Conservation (phyloP, 2,329 filamentous ascomycete genomes). For the Lecanicillium sp. region DNA sequence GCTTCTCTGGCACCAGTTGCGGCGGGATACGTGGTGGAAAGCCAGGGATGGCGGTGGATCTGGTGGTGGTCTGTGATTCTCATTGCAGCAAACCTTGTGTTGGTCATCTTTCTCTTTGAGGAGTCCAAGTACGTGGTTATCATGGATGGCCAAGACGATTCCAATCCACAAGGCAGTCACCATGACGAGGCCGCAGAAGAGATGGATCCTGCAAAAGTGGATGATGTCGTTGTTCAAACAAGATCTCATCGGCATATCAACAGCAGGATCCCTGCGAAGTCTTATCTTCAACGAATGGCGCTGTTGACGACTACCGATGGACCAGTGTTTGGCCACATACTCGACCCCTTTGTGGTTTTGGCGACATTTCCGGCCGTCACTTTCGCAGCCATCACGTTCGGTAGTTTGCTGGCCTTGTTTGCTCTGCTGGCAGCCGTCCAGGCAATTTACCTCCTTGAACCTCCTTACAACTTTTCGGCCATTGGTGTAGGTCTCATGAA, state of each 20-base stretch:
- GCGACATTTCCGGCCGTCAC: constrained; percentile 28
- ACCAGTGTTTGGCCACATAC: constrained; percentile 23
- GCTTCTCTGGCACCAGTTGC: constrained; percentile 28
- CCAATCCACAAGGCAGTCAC: background rate
- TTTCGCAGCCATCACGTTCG: constrained; percentile 27
- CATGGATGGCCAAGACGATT: too few species aligned
- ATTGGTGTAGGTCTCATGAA: constrained; percentile 28
- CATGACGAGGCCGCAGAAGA: background rate
- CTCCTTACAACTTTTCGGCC: constrained; percentile 28
- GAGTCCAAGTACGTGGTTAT: constrained; percentile 23
- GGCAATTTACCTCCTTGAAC: constrained; percentile 14
- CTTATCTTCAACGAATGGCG: constrained; percentile 32
- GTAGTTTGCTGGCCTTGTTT: constrained; percentile 28
- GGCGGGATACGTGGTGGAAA: constrained; percentile 24
- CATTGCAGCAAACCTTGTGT: constrained; percentile 25
- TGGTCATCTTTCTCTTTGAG: constrained; percentile 31
- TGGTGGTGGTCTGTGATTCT: constrained; percentile 38
- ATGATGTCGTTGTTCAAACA: too few species aligned
- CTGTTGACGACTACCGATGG: constrained; percentile 17
- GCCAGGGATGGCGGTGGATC: constrained; percentile 38
- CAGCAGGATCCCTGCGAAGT: constrained; percentile 26
- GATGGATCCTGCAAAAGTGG: too few species aligned
- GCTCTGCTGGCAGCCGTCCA: constrained; percentile 20
- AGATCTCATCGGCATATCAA: constrained; percentile 18
- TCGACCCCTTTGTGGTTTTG: constrained; percentile 27